Percentiles rank a stretch among this genome's conserved stretches.
Evolutionary conservation across 495 filamentous ascomycete genomes (phyloP).

Genomic region (Sordaria brevicollis): DNA sequence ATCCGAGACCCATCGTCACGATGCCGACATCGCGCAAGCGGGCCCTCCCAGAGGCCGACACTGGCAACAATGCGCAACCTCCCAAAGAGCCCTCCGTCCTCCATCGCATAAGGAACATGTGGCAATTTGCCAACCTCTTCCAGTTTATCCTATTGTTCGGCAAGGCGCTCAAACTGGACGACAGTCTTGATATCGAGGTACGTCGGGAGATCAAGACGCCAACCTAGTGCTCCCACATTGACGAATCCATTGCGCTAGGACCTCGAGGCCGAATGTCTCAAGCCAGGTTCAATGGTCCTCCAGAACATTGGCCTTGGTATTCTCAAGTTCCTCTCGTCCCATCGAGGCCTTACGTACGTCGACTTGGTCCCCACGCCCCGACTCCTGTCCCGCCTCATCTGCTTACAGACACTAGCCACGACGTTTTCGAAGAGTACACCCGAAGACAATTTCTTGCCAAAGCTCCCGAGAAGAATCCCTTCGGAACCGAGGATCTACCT

Average conservation of each 20-base stretch:
- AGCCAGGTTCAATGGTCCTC: slow-evolving; percentile 62
- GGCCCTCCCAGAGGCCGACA: slow-evolving; percentile 54
- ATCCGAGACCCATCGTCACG: slow-evolving; percentile 3
- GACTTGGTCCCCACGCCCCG: background rate
- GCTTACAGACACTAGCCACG: slow-evolving; percentile 44
- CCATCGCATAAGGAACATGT: slow-evolving; percentile 68
- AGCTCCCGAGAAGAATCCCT: slow-evolving; percentile 73
- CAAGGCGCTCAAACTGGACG: slow-evolving; percentile 75
- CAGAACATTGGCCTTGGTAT: slow-evolving; percentile 77
- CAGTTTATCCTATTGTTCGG: slow-evolving; percentile 91
- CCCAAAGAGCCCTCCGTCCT: slow-evolving; percentile 39
- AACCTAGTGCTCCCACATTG: background rate
- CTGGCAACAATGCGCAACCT: slow-evolving; percentile 13
- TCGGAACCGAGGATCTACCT: slow-evolving; percentile 66
- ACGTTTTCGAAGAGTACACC: slow-evolving; percentile 90
- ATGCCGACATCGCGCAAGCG: slow-evolving; percentile 60
- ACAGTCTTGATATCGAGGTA: slow-evolving; percentile 80
- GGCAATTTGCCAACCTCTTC: slow-evolving; percentile 91
- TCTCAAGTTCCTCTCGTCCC: slow-evolving; percentile 87
- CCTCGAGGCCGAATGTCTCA: slow-evolving; percentile 79
- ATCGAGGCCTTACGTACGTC: slow-evolving; percentile 79
- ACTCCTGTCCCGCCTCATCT: background rate
- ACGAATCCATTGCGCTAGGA: slow-evolving; percentile 46
- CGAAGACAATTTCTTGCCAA: slow-evolving; percentile 81
- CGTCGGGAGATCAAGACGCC: slow-evolving; percentile 15